phyloP scores from a whole-genome alignment of 2,329 filamentous ascomycete species.

The Parastagonospora avenae region DNA sequence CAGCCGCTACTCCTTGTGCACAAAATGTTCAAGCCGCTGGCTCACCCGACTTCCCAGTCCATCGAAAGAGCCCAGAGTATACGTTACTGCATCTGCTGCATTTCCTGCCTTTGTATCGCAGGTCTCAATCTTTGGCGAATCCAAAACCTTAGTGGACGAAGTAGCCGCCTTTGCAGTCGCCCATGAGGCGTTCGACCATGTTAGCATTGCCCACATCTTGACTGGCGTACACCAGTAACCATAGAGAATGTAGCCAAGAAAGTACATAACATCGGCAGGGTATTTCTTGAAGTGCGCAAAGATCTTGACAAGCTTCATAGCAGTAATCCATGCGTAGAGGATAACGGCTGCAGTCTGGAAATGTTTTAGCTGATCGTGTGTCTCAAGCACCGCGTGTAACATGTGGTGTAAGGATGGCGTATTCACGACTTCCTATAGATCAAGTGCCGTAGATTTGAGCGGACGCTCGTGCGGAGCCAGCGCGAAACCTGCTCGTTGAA shows the following conservation, averaged over 20 bases:
- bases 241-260: constrained; percentile 60
- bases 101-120: too few relatives aligned
- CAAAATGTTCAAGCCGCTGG: too few relatives aligned
- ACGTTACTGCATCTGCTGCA: too few relatives aligned
- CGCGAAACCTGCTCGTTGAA: constrained; percentile 60
- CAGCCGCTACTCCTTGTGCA: too few relatives aligned
- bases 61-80: too few relatives aligned
- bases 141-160: background rate
- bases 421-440: constrained; percentile 47
- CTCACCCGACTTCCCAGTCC: too few relatives aligned
- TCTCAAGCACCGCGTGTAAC: constrained; percentile 16
- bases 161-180: constrained; percentile 6
- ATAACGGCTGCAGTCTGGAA: constrained; percentile 18
- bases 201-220: constrained; percentile 62
- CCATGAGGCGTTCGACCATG: constrained; percentile 35
- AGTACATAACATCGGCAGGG: constrained; percentile 57
- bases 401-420: constrained; percentile 58
- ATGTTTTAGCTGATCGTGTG: constrained; percentile 10
- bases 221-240: constrained; percentile 63
- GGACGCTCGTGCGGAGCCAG: constrained; percentile 65
- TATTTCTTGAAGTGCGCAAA: constrained; percentile 58
- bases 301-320: constrained; percentile 64
- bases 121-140: too few relatives aligned
- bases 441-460: constrained; percentile 36
- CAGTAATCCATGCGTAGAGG: constrained; percentile 55